Base-by-base conservation (phyloP, 2,329 filamentous ascomycete genomes). In the Aspergillus fischeri region DNA sequence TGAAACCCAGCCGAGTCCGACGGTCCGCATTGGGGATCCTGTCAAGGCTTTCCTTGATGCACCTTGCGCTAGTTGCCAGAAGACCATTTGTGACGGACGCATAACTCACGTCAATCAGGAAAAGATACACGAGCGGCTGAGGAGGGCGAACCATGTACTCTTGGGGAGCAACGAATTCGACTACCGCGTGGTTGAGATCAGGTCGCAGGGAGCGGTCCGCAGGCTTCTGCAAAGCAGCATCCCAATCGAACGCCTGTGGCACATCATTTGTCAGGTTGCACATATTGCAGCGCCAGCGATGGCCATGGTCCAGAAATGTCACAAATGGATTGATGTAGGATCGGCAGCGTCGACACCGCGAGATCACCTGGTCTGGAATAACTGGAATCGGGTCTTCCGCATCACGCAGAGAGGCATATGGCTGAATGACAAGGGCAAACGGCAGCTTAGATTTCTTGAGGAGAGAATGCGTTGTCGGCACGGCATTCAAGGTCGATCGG, bases 241-340 rank as follows among this genome's bases (percentile, higher is more conserved):
- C 94, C 94, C 94, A 99, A 73, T 99, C 94, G 65, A 99, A 99
- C 41, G 92, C 92, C 76, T 99, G 94, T n/a, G 94, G 94, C 42
- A 97, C 93, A 67, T 99, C 94, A 73, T 99, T 99, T 66, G 92
- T 97, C 63, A 99, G 81, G 75, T 96, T 97, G 77, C 94, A 99
- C 92, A 99, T 97, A 78, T 99, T 99, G 80, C 94, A 99, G 70
- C 93, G 88, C 94, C 94, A 99, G 71, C 94, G 86, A 77, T 99
- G 94, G 49, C 94, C 94, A 71, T 97, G 91, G 68, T 99, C 94
- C 60, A 99, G 80, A 78, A 99, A 99, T 49, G 91, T 91, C 58
- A 96, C 94, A 67, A 93, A 99, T 11, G 94, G 92, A 74, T 97
- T 97, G 81, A 97, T 97, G 75, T 97, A 97, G 55, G 93, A 94